Base-by-base conservation (phyloP, 768 basidiomycete genomes). In the Lactarius hatsudake region DNA sequence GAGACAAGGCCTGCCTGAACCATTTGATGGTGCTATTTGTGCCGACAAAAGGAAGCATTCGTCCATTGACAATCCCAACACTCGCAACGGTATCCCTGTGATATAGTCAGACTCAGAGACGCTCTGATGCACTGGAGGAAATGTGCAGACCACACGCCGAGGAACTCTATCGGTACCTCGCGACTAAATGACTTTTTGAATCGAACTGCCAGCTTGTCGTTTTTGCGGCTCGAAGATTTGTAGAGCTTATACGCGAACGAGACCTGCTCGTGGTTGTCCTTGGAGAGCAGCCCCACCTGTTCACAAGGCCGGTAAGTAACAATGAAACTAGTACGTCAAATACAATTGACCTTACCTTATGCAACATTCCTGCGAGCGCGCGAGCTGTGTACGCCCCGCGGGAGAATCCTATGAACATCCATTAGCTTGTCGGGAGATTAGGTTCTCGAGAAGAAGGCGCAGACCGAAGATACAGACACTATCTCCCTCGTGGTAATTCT, bases 81-180 rank as follows among this genome's bases (percentile, higher is more conserved):
- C 89, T 89, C 13, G 87, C 79, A 2, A 94, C 90, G 0, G 91
- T 93, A 66, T 93, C 91, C 91, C 90, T 84, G 60, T 2, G 20
- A 58, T 23, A n/a, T 17, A 2, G n/a, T 53, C 28, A 45, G 32
- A 43, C 18, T 43, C 8, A 18, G 7, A 36, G 20, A 43, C 30
- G 10, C 48, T 51, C 43, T 30, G 9, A 53, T 32, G 40, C 10
- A 9, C n/a, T 20, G 20, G 5, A 36, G 9, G 26, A 36, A 32
- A 62, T 40, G 59, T 58, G 7, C 56, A 42, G 82, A 90, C 90
- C 90, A 93, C 59, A 91, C 86, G 0, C 92, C 92, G 48, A 94
- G 76, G 65, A 93, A 93, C n/a, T 92, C 88, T 23, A 93, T 81
- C n/a, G 81, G 77, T 7, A 93, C 87, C 36, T 79, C 76, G 43